A percentile compares a stretch with the other conserved stretches of the same genome.
Conservation (phyloP, 208 protist genomes). For the Trypanosoma boissoni region DNA sequence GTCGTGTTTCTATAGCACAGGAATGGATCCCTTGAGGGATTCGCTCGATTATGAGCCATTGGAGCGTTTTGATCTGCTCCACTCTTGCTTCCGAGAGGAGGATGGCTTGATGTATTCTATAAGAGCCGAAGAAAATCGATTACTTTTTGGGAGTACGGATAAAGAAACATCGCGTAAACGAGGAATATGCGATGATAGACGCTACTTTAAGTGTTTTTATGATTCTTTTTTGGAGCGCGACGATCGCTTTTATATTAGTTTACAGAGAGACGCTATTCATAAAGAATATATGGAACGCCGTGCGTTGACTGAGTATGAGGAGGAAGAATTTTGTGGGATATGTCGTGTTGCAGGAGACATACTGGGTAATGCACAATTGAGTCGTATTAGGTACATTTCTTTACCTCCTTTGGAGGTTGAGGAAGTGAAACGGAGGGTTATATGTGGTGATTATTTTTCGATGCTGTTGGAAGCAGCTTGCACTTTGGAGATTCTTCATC, state of each 20-base stretch:
- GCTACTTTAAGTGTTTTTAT: slow-evolving; percentile 46
- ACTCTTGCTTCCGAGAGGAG: slow-evolving; percentile 7
- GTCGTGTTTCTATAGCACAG: neutral
- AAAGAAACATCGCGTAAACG: neutral
- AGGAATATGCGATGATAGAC: neutral
- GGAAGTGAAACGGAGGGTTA: slow-evolving; percentile 22
- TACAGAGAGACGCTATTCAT: slow-evolving; percentile 8
- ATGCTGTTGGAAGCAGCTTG: slow-evolving; percentile 34
- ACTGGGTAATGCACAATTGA: slow-evolving; percentile 16
- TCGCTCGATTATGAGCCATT: neutral
- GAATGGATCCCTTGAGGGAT: neutral
- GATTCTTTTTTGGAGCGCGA: slow-evolving; percentile 29
- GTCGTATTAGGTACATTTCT: slow-evolving; percentile 11
- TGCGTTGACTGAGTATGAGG: slow-evolving; percentile 20
- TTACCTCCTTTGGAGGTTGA: slow-evolving; percentile 28
- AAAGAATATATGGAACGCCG: slow-evolving; percentile 14
- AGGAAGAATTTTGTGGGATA: slow-evolving; percentile 26
- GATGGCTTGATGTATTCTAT: slow-evolving; percentile 21
- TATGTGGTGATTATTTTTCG: slow-evolving; percentile 26
- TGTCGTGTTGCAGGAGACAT: slow-evolving; percentile 22
- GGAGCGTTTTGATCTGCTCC: slow-evolving; percentile 17
- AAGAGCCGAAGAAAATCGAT: slow-evolving; percentile 23
- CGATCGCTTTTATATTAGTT: slow-evolving; percentile 4
- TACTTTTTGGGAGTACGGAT: slow-evolving; percentile 8
- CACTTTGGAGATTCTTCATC: slow-evolving; percentile 29